Conservation (phyloP, 805 yeast species). For the Ogataea siamensis region DNA sequence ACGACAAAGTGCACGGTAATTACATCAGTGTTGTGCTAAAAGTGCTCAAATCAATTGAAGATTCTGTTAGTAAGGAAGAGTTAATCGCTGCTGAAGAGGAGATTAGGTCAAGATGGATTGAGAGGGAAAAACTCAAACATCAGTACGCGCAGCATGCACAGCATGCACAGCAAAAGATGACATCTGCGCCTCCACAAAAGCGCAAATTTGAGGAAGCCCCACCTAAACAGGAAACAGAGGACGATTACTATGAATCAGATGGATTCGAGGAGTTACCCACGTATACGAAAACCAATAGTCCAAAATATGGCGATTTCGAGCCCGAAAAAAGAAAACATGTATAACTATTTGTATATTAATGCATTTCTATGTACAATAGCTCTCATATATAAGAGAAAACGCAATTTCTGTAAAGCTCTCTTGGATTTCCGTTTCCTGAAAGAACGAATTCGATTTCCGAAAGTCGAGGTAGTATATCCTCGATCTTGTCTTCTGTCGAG, state of each 20-base stretch:
- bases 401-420: slow-evolving; percentile 44
- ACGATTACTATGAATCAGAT: slow-evolving; percentile 35
- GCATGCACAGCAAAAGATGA: slow-evolving; percentile 16
- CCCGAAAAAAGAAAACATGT: slow-evolving; percentile 19
- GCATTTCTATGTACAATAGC: slow-evolving; percentile 14
- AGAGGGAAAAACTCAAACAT: slow-evolving; percentile 43
- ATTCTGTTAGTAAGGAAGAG: slow-evolving; percentile 80
- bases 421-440: slow-evolving; percentile 68
- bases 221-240: slow-evolving; percentile 20
- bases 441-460: slow-evolving; percentile 49
- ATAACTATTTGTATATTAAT: slow-evolving; percentile 15
- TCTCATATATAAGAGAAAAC: slow-evolving; percentile 33
- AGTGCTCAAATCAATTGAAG: slow-evolving; percentile 79
- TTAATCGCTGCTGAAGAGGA: slow-evolving; percentile 53
- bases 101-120: slow-evolving; percentile 62
- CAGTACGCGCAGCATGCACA: slow-evolving; percentile 23
- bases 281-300: slow-evolving; percentile 26
- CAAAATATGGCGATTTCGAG: slow-evolving; percentile 29
- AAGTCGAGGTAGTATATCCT: slow-evolving; percentile 34
- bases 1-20: slow-evolving; percentile 88
- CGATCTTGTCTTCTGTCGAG: slow-evolving; percentile 15
- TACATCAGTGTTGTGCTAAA: slow-evolving; percentile 78
- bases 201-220: slow-evolving; percentile 8
- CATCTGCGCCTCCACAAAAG: slow-evolving; percentile 5
- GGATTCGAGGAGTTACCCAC: slow-evolving; percentile 38